Evolutionary conservation across 2,329 filamentous ascomycete species (phyloP).

Genomic region (Fusarium liriodendri): DNA sequence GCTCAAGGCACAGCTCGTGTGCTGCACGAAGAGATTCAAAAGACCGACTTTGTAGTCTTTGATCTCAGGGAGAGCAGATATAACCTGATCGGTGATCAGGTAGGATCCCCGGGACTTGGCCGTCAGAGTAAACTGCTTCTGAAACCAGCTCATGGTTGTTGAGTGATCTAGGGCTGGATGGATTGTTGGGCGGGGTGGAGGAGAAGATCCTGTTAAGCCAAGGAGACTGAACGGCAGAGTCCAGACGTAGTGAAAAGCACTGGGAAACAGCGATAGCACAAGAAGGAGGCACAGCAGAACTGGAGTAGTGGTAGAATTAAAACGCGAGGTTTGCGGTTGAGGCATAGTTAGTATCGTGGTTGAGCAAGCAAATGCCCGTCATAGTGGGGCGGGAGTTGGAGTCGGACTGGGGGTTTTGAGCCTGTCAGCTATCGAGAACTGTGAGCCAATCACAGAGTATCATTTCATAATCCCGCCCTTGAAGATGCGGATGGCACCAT

Average conservation of each 20-base stretch:
- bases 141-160: slow-evolving; percentile 77
- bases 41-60: slow-evolving; percentile 85
- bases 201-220: slow-evolving; percentile 45
- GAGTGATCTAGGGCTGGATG: slow-evolving; percentile 37
- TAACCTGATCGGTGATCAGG: slow-evolving; percentile 84
- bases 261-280: slow-evolving; percentile 63
- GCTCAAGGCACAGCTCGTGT: slow-evolving; percentile 90
- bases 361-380: slow-evolving; percentile 22
- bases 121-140: slow-evolving; percentile 87
- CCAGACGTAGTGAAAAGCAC: slow-evolving; percentile 64
- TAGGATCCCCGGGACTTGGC: slow-evolving; percentile 84
- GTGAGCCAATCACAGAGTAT: slow-evolving; percentile 27
- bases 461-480: slow-evolving; percentile 33
- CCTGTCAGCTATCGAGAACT: slow-evolving; percentile 11
- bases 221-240: slow-evolving; percentile 59
- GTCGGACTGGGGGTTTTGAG: slow-evolving; percentile 13
- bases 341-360: slow-evolving; percentile 50
- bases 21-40: slow-evolving; percentile 92
- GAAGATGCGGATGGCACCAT: not conserved
- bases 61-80: slow-evolving; percentile 81
- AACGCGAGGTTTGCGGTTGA: slow-evolving; percentile 56
- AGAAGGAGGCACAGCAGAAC: slow-evolving; percentile 61
- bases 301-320: slow-evolving; percentile 52
- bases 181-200: slow-evolving; percentile 46
- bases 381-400: slow-evolving; percentile 46